Percentiles rank a stretch among this genome's conserved stretches.
phyloP scores from a whole-genome alignment of 2,329 filamentous ascomycete species.

The Mycosphaerella sp. region DNA sequence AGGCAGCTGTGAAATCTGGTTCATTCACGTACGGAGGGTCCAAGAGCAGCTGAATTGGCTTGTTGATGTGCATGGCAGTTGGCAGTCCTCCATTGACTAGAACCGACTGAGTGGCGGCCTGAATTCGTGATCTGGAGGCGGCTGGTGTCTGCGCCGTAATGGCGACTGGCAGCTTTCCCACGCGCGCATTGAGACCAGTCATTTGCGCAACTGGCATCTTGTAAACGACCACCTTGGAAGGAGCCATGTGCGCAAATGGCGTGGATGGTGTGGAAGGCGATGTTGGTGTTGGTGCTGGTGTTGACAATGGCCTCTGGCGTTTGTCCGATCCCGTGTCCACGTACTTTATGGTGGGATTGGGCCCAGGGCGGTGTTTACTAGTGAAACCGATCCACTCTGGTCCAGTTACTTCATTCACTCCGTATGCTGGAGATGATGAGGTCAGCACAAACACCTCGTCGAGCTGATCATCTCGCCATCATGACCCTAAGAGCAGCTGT shows the following conservation, averaged over 20 bases:
- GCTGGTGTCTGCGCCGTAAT: background rate
- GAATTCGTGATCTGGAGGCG: background rate
- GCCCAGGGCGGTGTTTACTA: background rate
- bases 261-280: no score
- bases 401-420: slow-evolving; percentile 1
- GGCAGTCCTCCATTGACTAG: background rate
- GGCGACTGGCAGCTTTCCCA: background rate
- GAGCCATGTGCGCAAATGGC: no score
- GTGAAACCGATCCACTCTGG: slow-evolving; percentile 5
- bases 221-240: no score
- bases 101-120: background rate
- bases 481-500: no score
- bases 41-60: background rate
- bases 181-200: background rate
- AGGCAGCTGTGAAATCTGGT: background rate
- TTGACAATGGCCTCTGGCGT: no score
- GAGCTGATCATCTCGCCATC: no score
- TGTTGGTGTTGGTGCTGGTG: no score
- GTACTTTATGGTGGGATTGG: no score
- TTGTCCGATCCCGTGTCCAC: no score
- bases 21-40: background rate
- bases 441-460: no score
- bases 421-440: background rate
- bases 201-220: background rate
- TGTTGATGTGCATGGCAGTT: background rate